Percentiles rank a stretch among this genome's conserved stretches.
phyloP scores from a whole-genome alignment of 2,329 filamentous ascomycete genomes.

The Pseudocercospora fuligena region DNA sequence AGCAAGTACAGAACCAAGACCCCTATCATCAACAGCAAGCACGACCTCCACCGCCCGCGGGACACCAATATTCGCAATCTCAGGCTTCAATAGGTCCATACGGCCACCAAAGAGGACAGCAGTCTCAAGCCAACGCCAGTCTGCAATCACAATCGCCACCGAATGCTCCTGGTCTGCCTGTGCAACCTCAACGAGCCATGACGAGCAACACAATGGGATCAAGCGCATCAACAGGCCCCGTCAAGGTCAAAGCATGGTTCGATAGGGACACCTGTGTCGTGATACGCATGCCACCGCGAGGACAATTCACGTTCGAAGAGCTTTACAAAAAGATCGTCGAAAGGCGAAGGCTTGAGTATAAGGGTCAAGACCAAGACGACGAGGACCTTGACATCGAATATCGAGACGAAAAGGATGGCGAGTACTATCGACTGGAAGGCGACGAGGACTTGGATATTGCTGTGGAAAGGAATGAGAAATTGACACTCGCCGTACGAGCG shows the following conservation, averaged over 20 bases:
- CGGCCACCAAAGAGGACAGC: slow-evolving; percentile 25
- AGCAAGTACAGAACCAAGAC: slow-evolving; percentile 28
- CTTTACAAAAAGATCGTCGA: slow-evolving; percentile 85
- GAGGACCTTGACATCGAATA: slow-evolving; percentile 76
- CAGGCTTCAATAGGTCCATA: slow-evolving; percentile 26
- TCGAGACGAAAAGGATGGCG: slow-evolving; percentile 79
- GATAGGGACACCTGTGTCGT: slow-evolving; percentile 84
- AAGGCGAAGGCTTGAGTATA: slow-evolving; percentile 71
- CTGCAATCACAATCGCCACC: slow-evolving; percentile 24
- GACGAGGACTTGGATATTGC: slow-evolving; percentile 82
- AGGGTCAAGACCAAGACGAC: slow-evolving; percentile 42
- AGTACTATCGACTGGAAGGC: slow-evolving; percentile 74
- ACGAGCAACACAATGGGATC: slow-evolving; percentile 25
- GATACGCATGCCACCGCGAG: slow-evolving; percentile 80
- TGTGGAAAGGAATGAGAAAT: slow-evolving; percentile 81
- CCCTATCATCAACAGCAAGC: slow-evolving; percentile 31
- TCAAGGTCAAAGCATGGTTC: slow-evolving; percentile 96
- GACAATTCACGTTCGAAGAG: slow-evolving; percentile 70
- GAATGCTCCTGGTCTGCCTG: slow-evolving; percentile 22
- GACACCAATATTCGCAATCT: slow-evolving; percentile 35
- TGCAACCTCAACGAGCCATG: slow-evolving; percentile 20
- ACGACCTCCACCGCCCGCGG: slow-evolving; percentile 30
- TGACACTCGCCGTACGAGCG: slow-evolving; percentile 64
- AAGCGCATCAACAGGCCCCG: slow-evolving; percentile 39
- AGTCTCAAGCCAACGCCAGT: slow-evolving; percentile 21